Evolutionary conservation across 495 filamentous ascomycete genomes (phyloP).

Genomic region (Daldinia caldariorum): DNA sequence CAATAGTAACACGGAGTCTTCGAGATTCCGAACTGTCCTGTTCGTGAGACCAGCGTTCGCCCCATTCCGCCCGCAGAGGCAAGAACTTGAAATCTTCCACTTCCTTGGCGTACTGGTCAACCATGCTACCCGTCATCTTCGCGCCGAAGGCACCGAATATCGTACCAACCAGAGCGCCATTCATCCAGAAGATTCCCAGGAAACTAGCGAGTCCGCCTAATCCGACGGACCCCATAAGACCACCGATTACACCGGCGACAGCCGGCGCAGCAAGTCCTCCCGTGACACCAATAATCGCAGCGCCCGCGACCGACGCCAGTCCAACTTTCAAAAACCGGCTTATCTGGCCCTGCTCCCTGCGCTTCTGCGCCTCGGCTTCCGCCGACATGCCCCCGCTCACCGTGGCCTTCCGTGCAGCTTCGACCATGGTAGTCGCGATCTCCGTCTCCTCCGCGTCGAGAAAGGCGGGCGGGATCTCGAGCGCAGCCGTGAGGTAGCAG

Average conservation of each 20-base stretch:
- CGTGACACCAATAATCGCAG: constrained; percentile 85
- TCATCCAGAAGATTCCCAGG: constrained; percentile 82
- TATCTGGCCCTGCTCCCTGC: constrained; percentile 68
- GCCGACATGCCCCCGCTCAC: constrained; percentile 72
- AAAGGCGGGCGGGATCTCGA: constrained; percentile 66
- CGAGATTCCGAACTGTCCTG: constrained; percentile 47
- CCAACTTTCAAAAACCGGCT: constrained; percentile 86
- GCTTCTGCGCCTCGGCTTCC: constrained; percentile 72
- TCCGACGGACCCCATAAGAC: constrained; percentile 84
- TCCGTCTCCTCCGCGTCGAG: constrained; percentile 74
- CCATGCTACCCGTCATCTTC: constrained; percentile 83
- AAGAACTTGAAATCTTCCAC: constrained; percentile 90
- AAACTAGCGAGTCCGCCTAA: constrained; percentile 86
- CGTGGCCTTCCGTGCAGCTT: constrained; percentile 52
- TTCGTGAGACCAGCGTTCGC: constrained; percentile 44
- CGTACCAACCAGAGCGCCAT: constrained; percentile 81
- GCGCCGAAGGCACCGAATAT: constrained; percentile 91
- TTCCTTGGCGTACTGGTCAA: constrained; percentile 84
- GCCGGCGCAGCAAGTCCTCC: constrained; percentile 88
- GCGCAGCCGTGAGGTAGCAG: constrained; percentile 69
- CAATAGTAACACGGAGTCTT: constrained; percentile 81
- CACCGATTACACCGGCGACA: constrained; percentile 88
- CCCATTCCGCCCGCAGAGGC: constrained; percentile 67
- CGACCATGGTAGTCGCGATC: constrained; percentile 75
- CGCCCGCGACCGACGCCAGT: constrained; percentile 85